Conservation (phyloP, 1,139 yeast genomes). For the Candida dubliniensis region DNA sequence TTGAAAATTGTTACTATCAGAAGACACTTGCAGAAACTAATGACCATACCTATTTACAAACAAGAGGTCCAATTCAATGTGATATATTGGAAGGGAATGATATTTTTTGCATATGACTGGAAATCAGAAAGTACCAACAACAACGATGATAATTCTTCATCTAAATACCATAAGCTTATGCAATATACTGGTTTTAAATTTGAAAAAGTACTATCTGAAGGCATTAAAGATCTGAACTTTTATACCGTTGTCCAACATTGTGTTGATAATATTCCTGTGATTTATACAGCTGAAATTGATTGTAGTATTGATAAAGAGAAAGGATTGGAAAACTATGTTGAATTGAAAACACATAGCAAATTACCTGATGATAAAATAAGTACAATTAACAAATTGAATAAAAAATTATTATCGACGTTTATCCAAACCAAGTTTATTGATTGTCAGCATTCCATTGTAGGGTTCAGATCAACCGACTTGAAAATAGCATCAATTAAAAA, state of each 20-base stretch:
- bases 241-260: slow-evolving; percentile 20
- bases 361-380: slow-evolving; percentile 10
- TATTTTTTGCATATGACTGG: slow-evolving; percentile 25
- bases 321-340: slow-evolving; percentile 20
- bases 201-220: slow-evolving; percentile 22
- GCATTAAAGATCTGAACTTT: slow-evolving; percentile 10
- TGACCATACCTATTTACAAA: slow-evolving; percentile 21
- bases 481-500: slow-evolving; percentile 20
- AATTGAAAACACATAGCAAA: slow-evolving; percentile 24
- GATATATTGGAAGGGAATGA: slow-evolving; percentile 22
- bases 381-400: slow-evolving; percentile 13
- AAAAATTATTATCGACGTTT: slow-evolving; percentile 21
- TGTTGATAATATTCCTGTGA: slow-evolving; percentile 15
- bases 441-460: slow-evolving; percentile 20
- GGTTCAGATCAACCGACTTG: slow-evolving; percentile 21
- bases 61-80: slow-evolving; percentile 19
- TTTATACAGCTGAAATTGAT: slow-evolving; percentile 28
- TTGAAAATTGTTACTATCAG: slow-evolving; percentile 21
- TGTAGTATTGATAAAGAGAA: slow-evolving; percentile 13
- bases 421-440: slow-evolving; percentile 24
- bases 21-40: slow-evolving; percentile 20
- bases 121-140: slow-evolving; percentile 8
- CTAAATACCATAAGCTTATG: slow-evolving; percentile 10
- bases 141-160: slow-evolving; percentile 4
- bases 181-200: slow-evolving; percentile 26